Conservation (phyloP, 108 stramenopile genomes). For the Pinguiococcus pyrenoidosus region DNA sequence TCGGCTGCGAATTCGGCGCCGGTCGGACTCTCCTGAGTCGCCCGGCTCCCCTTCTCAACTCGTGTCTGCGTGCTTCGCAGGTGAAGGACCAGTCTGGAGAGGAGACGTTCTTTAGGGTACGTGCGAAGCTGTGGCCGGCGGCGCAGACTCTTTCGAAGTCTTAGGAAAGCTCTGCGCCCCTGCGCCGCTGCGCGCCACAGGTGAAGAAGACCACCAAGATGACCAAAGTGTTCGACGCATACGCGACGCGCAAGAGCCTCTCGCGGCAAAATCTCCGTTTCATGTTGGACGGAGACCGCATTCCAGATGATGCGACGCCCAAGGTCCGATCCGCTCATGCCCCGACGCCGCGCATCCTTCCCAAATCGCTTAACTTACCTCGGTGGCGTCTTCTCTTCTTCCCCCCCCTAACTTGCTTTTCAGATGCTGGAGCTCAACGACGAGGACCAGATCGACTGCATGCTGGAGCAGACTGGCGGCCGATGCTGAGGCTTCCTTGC, state of each 20-base stretch:
- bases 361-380: constrained; percentile 19
- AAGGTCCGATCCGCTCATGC: too few species aligned
- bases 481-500: neutral
- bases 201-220: constrained; percentile 86
- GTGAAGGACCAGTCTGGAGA: constrained; percentile 52
- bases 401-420: neutral
- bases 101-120: constrained; percentile 69
- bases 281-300: constrained; percentile 72
- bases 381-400: neutral
- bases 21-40: too few species aligned
- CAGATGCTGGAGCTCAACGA: constrained; percentile 57
- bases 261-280: constrained; percentile 53
- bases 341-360: too few species aligned
- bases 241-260: constrained; percentile 63
- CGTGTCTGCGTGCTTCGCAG: too few species aligned
- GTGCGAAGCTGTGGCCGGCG: neutral
- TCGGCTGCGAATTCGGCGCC: too few species aligned
- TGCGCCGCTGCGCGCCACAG: neutral
- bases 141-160: neutral
- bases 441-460: constrained; percentile 78
- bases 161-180: neutral
- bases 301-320: constrained; percentile 47
- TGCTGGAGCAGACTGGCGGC: constrained; percentile 42
- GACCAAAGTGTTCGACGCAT: constrained; percentile 68
- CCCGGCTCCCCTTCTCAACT: too few species aligned